Conservation (phyloP, 2,329 filamentous ascomycete genomes). For the Trichoderma citrinoviride region DNA sequence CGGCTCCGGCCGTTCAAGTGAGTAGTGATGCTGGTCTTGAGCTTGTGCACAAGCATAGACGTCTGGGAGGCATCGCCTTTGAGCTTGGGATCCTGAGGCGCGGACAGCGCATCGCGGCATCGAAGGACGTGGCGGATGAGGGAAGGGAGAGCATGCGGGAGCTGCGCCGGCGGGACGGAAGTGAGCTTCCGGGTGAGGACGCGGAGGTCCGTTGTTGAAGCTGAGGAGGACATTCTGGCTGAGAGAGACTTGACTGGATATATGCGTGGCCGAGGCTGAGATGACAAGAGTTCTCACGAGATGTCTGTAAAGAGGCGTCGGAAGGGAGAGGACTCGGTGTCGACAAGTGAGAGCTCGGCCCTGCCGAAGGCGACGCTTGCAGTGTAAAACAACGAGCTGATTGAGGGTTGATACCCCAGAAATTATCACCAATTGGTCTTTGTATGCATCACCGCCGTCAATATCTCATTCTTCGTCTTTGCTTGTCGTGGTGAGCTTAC, state of each 20-base stretch:
- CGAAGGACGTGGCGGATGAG: conserved; percentile 61
- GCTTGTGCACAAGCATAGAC: conserved; percentile 71
- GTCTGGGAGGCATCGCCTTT: conserved; percentile 63
- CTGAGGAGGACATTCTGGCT: conserved; percentile 6
- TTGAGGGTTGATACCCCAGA: not conserved
- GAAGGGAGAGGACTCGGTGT: not conserved
- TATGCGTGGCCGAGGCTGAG: not conserved
- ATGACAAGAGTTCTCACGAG: not conserved
- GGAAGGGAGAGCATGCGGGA: conserved; percentile 69
- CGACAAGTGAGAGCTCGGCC: not conserved
- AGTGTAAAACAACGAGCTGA: too few relatives aligned
- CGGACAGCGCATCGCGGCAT: conserved; percentile 61
- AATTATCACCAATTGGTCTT: not conserved
- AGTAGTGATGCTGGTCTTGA: conserved; percentile 74
- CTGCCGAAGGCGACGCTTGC: not conserved
- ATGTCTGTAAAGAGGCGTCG: not conserved
- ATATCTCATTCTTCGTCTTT: not conserved
- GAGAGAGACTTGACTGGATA: not conserved
- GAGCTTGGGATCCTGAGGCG: conserved; percentile 57
- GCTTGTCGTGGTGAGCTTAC: not conserved
- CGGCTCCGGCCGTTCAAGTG: conserved; percentile 73
- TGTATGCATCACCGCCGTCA: not conserved
- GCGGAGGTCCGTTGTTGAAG: conserved; percentile 56
- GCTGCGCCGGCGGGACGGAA: conserved; percentile 66
- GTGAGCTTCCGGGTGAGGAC: conserved; percentile 68